Evolutionary conservation across 306 rosid genomes (phyloP), one percentile per base, ranked within the genome.

Genomic region (Ceratonia siliqua): DNA sequence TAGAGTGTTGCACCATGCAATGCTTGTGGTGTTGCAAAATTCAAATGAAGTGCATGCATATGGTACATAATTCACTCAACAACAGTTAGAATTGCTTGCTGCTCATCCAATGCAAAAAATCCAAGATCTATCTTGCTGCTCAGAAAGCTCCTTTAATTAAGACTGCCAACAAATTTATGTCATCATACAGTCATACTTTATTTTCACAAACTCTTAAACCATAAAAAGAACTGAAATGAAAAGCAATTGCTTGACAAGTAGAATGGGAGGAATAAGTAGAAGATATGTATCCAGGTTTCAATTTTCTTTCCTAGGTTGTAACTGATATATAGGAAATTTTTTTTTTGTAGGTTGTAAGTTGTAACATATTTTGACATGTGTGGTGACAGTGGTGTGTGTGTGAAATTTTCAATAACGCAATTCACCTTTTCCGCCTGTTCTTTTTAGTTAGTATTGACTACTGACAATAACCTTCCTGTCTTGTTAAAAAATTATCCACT

Each of bases 161-260:
- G 17, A 17, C n/a, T 12, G 2, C 38, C 5, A 4, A 33, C 7
- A 32, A 61, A 20, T 61, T n/a, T 61, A n/a, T n/a, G n/a, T 33
- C 36, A 11, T n/a, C 21, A 33, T n/a, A n/a, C n/a, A n/a, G n/a
- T n/a, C 1, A 1, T 7, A 39, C 27, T 21, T 61, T n/a, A 59
- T 59, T 32, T 55, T 59, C 24, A 6, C 14, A 59, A 17, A 17
- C 67, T 61, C 67, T n/a, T 33, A 61, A n/a, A 20, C 45, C 17
- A 61, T 61, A 61, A 61, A 61, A 8, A n/a, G 67, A 61, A 33
- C 24, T 61, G 27, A 33, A 33, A 61, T 35, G 8, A 61, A 61
- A 33, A 5, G 17, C 42, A n/a, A 10, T 22, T 54, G 61, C 22
- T 17, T 17, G 45, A 55, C 17, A 21, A 12, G 1, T 25, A 27